Evolutionary conservation across 2,329 filamentous ascomycete genomes (phyloP).

Genomic region (Colletotrichum melonis): DNA sequence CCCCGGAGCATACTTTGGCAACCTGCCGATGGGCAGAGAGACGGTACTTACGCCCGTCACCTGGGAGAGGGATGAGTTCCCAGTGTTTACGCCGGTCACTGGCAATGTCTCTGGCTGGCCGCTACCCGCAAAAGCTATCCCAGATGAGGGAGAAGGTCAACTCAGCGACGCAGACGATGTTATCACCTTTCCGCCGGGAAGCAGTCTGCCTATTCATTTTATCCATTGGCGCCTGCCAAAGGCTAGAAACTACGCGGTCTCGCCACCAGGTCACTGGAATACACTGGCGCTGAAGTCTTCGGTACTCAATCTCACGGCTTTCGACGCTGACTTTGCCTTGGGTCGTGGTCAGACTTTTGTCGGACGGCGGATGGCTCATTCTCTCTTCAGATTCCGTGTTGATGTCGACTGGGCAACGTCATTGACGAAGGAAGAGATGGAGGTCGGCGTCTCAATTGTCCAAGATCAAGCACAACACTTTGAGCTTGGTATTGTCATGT

Average conservation of each 20-base stretch:
- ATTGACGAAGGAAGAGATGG: conserved; percentile 52
- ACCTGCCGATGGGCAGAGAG: conserved; percentile 55
- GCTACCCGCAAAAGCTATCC: conserved; percentile 47
- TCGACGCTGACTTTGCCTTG: conserved; percentile 54
- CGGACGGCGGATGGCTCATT: conserved; percentile 65
- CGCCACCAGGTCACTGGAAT: conserved; percentile 52
- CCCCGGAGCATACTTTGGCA: conserved; percentile 45
- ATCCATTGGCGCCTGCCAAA: conserved; percentile 66
- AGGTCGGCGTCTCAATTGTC: conserved; percentile 65
- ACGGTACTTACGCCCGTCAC: conserved; percentile 52
- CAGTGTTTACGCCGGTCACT: conserved; percentile 41
- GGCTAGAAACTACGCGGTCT: conserved; percentile 56
- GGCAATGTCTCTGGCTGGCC: conserved; percentile 49
- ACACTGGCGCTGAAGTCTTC: conserved; percentile 61
- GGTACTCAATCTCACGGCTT: conserved; percentile 63
- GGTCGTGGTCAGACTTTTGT: conserved; percentile 56
- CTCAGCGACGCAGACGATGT: conserved; percentile 55
- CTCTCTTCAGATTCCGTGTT: conserved; percentile 62
- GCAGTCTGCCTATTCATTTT: conserved; percentile 63
- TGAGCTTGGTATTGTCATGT: conserved; percentile 55
- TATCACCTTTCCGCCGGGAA: conserved; percentile 57
- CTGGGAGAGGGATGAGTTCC: conserved; percentile 49
- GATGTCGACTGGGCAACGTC: conserved; percentile 52
- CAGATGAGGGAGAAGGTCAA: conserved; percentile 50
- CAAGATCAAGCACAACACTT: conserved; percentile 65